Percentiles rank a stretch among this genome's conserved stretches.
Evolutionary conservation across 2,329 filamentous ascomycete genomes (phyloP).

Genomic region (Monilinia fructicola): DNA sequence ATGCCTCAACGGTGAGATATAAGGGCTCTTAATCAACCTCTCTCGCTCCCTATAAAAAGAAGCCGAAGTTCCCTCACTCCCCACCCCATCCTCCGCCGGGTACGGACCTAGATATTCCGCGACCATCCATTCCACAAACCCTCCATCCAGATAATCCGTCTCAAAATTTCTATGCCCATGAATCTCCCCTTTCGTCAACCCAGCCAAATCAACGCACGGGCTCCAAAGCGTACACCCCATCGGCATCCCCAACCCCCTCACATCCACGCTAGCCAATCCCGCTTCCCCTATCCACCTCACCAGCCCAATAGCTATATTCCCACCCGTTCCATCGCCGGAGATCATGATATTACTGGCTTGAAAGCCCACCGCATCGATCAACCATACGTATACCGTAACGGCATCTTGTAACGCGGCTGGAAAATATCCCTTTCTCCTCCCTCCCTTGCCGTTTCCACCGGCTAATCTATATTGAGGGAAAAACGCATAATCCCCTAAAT

Average conservation of each 20-base stretch:
- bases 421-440: neutral
- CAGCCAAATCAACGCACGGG: neutral
- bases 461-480: neutral
- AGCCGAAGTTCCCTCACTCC: neutral
- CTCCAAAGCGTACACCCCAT: too few species aligned
- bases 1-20: too few species aligned
- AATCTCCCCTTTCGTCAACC: neutral
- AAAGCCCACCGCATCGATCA: neutral
- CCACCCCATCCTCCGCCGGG: neutral
- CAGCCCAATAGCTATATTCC: neutral
- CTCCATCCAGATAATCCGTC: neutral
- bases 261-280: neutral
- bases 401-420: neutral
- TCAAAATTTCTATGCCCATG: neutral
- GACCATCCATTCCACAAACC: neutral
- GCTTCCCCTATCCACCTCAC: neutral
- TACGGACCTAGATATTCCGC: conserved; percentile 1
- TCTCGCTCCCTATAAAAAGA: neutral
- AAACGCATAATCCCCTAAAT: too few species aligned
- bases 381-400: conserved; percentile 5
- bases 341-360: too few species aligned
- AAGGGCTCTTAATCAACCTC: neutral
- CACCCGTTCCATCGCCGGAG: neutral
- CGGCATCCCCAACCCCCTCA: neutral
- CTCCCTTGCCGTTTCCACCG: neutral